phyloP scores from a whole-genome alignment of 192 early-diverging fungal genomes.

The Jimgerdemannia flammicorona region DNA sequence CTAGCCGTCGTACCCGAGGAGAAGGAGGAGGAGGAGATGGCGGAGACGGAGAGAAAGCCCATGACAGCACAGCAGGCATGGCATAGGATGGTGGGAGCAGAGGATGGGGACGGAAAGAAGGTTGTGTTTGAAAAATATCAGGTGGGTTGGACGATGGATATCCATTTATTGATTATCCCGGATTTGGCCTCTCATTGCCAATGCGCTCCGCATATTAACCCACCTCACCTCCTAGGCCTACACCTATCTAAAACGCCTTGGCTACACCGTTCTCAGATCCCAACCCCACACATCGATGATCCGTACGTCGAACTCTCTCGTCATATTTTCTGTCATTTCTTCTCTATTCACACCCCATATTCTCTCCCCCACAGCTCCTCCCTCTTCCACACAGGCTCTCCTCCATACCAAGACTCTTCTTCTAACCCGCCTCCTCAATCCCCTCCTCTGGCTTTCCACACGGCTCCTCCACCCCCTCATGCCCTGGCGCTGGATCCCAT shows the following conservation, averaged over 20 bases:
- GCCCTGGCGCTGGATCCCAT: neutral
- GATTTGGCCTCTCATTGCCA: too few relatives aligned
- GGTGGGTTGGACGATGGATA: conserved; percentile 6
- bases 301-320: neutral
- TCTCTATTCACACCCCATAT: too few relatives aligned
- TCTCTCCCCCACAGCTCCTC: neutral
- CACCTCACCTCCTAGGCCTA: conserved; percentile 20
- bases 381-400: neutral
- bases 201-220: too few relatives aligned
- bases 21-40: neutral
- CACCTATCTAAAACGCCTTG: conserved; percentile 49
- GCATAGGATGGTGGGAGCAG: conserved; percentile 10
- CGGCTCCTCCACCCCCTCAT: neutral
- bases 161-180: conserved; percentile 8
- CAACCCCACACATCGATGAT: conserved; percentile 10
- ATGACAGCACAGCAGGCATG: conserved; percentile 34
- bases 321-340: too few relatives aligned
- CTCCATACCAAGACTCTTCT: neutral
- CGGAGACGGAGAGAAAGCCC: conserved; percentile 5
- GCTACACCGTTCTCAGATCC: conserved; percentile 41
- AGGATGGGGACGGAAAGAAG: conserved; percentile 16
- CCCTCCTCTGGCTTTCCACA: neutral
- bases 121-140: conserved; percentile 36
- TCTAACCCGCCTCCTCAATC: neutral
- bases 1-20: conserved; percentile 11